A percentile compares a stretch with the other conserved stretches of the same genome.
Conservation (phyloP, 1,284 basidiomycete genomes). For the Leccinum fallax region DNA sequence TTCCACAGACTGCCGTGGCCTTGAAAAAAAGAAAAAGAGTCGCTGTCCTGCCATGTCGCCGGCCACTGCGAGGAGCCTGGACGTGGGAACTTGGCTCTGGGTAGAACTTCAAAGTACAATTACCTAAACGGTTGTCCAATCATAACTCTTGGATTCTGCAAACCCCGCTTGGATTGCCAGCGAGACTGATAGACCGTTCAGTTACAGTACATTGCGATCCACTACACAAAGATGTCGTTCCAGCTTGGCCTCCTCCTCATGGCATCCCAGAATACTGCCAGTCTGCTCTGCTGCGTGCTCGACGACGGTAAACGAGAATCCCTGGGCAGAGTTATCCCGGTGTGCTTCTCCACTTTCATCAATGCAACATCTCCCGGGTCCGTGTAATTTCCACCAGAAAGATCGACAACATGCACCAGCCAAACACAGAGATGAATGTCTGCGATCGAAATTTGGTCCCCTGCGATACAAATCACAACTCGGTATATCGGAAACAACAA, state of each 20-base stretch:
- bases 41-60: conserved; percentile 21
- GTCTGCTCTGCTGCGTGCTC: conserved; percentile 41
- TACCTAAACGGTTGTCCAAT: neutral
- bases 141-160: neutral
- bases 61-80: neutral
- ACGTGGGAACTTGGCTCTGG: conserved; percentile 12
- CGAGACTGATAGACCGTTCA: neutral
- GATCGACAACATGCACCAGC: conserved; percentile 63
- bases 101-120: neutral
- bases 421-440: conserved; percentile 83
- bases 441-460: conserved; percentile 77
- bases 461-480: conserved; percentile 36
- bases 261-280: conserved; percentile 68
- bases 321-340: conserved; percentile 46
- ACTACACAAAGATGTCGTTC: conserved; percentile 58
- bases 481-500: neutral
- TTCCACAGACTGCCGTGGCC: conserved; percentile 20
- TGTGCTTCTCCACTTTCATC: conserved; percentile 51
- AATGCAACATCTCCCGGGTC: conserved; percentile 54
- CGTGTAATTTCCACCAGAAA: conserved; percentile 53
- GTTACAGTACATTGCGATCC: neutral
- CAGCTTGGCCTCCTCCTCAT: conserved; percentile 68
- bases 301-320: conserved; percentile 38
- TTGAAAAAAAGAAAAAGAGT: conserved; percentile 12
- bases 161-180: neutral